phyloP scores from a whole-genome alignment of 2,329 filamentous ascomycete genomes.

The Epichloe coenophiala region DNA sequence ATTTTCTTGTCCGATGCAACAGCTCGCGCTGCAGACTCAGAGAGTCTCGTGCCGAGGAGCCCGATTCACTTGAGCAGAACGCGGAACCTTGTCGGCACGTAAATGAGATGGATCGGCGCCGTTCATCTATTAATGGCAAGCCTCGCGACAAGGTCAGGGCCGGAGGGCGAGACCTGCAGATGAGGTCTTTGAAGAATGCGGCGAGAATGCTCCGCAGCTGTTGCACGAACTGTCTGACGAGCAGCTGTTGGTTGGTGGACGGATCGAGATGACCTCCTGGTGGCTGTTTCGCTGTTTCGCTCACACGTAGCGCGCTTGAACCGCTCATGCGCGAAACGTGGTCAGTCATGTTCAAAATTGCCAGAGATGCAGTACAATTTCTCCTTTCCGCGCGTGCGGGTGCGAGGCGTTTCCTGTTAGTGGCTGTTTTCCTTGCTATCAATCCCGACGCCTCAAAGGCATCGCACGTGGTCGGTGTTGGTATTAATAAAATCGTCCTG shows the following conservation, averaged over 20 bases:
- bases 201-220: not conserved
- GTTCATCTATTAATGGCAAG: not conserved
- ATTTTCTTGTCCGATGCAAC: too few relatives aligned
- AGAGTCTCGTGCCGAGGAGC: not conserved
- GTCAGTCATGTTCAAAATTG: not conserved
- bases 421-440: too few relatives aligned
- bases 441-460: too few relatives aligned
- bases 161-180: too few relatives aligned
- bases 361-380: too few relatives aligned
- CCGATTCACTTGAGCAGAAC: not conserved
- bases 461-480: too few relatives aligned
- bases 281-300: not conserved
- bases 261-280: not conserved
- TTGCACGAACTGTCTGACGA: not conserved
- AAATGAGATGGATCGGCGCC: not conserved
- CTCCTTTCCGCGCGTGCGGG: too few relatives aligned
- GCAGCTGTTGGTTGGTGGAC: not conserved
- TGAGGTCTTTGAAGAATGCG: too few relatives aligned
- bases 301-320: not conserved
- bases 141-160: too few relatives aligned
- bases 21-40: not conserved
- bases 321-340: not conserved
- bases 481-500: too few relatives aligned
- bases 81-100: too few relatives aligned
- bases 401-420: too few relatives aligned